Evolutionary conservation across 495 filamentous ascomycete genomes (phyloP), one percentile per base, ranked within the genome.

Genomic region (Wilcoxina mikolae): DNA sequence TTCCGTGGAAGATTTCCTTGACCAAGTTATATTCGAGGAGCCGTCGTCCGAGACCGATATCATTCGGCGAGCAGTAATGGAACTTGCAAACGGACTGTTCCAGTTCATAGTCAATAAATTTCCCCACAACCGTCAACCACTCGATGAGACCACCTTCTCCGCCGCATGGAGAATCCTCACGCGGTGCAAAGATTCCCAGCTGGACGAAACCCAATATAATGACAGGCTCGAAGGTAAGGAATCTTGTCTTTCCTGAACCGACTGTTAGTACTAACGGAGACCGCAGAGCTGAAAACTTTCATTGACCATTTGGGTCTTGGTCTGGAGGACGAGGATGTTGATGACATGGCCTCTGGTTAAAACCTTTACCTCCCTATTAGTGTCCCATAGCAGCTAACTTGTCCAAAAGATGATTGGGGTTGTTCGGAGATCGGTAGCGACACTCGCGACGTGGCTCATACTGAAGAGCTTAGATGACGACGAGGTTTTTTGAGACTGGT

Each of bases 1-100:
- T 15, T 69, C 70, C 26, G 77, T 79, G 1, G 72, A 80, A 47
- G 69, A 70, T 3, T 68, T 83, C 46, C 61, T 85, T 29, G 71
- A 73, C 26, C 68, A 75, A 7, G 72, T 76, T 43, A 54, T 84
- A 23, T 80, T 87, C 60, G 66, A 68, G 33, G 60, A 72, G 20
- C 58, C 64, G 55, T 47, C 51, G 3, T 68, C 83, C 46, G 61
- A 84, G 27, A 71, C 73, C 25, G 69, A 75, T 5, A 72, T 76
- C 44, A 55, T 84, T 25, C 79, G 85, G 59, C 65, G 67, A 33
- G 49, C 49, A n/a, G 22, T 38, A 26, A 11, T 26, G 9, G 49
- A 52, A 17, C 45, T 66, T 18, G 57, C 57, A 48, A 54, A 65
- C 35, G 63, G 51, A 42, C 60, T 64, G 15, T 66, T 65, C 50